phyloP scores from a whole-genome alignment of 768 basidiomycete genomes.

The Favolaschia claudopus region DNA sequence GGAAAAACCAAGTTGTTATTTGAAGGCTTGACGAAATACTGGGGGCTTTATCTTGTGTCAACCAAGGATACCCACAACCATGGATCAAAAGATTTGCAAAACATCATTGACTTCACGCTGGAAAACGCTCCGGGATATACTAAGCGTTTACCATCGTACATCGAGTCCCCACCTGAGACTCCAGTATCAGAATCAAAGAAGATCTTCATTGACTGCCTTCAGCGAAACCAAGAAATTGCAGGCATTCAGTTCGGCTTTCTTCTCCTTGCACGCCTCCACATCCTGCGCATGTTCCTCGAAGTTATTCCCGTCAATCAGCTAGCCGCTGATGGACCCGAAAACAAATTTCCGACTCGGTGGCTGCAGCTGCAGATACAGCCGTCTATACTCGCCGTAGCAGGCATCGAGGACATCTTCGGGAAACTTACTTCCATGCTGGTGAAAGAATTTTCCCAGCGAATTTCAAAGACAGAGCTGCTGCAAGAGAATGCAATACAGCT shows the following conservation, averaged over 20 bases:
- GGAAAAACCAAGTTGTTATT: conserved; percentile 6
- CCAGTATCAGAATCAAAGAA: neutral
- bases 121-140: no score
- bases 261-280: conserved; percentile 13
- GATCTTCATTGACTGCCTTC: neutral
- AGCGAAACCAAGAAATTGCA: neutral
- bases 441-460: no score
- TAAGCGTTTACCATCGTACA: no score
- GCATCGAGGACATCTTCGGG: no score
- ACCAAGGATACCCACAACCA: neutral
- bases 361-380: no score
- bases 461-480: no score
- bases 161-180: no score
- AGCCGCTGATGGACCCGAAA: no score
- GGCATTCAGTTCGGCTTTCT: neutral
- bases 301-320: neutral
- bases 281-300: conserved; percentile 16
- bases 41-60: conserved; percentile 21
- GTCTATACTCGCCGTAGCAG: no score
- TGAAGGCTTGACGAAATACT: conserved; percentile 9
- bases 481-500: no score
- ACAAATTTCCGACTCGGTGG: no score
- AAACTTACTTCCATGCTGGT: no score
- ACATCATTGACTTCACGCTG: neutral
- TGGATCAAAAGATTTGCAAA: neutral